Evolutionary conservation across 768 basidiomycete species (phyloP), one percentile per base, ranked within the genome.

Genomic region (Mycena albidolilacea): DNA sequence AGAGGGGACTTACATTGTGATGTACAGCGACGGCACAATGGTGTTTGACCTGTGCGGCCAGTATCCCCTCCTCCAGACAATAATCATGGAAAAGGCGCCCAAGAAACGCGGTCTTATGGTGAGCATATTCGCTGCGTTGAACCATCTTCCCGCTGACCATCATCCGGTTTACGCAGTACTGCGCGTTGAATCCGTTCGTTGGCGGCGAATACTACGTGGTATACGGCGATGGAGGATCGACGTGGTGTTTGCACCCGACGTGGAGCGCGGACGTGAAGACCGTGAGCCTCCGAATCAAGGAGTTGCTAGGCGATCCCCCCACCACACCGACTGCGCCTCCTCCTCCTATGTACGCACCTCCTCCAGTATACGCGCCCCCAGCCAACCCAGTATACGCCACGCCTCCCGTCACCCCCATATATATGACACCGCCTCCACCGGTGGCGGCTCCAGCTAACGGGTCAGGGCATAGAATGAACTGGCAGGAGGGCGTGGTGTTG

Each of bases 21-120:
- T 73, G 9, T 73, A 69, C 48, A 64, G 30, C n/a, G 72, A 73
- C 30, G 72, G 72, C 14, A 73, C 67, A 21, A 44, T 73, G 12
- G 43, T 63, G 37, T 69, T 69, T 54, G 68, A 73, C 39, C 50
- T 73, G 58, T 14, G 68, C 39, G 72, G 72, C 15, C 55, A 57
- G 41, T 73, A 73, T 70, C 72, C 72, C 21, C 57, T 67, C 46
- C 57, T 73, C 12, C 68, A 73, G 57, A 15, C n/a, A 17, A 39
- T 70, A 39, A 69, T 73, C 38, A 60, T 46, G 44, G 39, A 39
- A 17, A 58, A 69, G 59, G 59, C 67, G 30, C 46, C 63, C 17
- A 38, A 38, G 38, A 65, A 48, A 50, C 43, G 64, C 35, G 72
- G 68, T 17, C 39, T 73, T 8, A 73, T 61, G 64, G 72, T 70